Base-by-base conservation (phyloP, 768 basidiomycete species). In the Cubamyces sp. region DNA sequence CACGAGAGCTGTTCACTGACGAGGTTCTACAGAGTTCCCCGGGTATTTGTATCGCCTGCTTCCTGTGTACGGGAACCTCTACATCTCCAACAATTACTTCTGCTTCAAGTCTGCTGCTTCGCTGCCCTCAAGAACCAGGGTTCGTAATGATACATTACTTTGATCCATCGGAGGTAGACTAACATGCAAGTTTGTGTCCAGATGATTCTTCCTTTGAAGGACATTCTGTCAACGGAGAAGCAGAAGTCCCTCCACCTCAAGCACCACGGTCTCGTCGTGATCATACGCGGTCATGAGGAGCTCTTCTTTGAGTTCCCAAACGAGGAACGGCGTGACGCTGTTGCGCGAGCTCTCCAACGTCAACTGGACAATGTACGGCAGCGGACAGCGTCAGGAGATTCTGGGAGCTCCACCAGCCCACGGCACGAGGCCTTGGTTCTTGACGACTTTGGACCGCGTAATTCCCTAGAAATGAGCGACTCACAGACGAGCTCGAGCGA, bases 211-310 rank as follows among this genome's bases (percentile, higher is more conserved):
- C 96, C 96, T 14, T 86, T 97, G 58, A 84, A 85, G 45, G 96
- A 98, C 74, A 85, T 98, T 41, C 78, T 98, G 43, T 84, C 92
- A 12, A 81, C 85, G 5, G 92, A 97, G 74, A 90, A 85, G 71
- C 87, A 90, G 9, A 93, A 88, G 74, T 92, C 95, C 1, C 91
- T 92, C 65, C 86, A 91, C 23, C 93, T 97, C 73, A 93, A 91
- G 6, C 94, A 94, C 70, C 85, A 90, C 69, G 96, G 96, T 26
- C 83, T 98, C 19, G 86, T 92, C 39, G 80, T 98, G 58, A 88
- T 98, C 56, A 87, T 99, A 68, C 92, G 91, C 69, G 96, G 96
- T 0, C 94, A 98, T 71, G 96, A 99, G 75, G 96, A 99, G 72
- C 80, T 98, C 11, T 99, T 99, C 79, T 91, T 98, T 68, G 97